Evolutionary conservation across 257 asterid genomes (phyloP), one percentile per base, ranked within the genome.

Genomic region (Petrea volubilis): DNA sequence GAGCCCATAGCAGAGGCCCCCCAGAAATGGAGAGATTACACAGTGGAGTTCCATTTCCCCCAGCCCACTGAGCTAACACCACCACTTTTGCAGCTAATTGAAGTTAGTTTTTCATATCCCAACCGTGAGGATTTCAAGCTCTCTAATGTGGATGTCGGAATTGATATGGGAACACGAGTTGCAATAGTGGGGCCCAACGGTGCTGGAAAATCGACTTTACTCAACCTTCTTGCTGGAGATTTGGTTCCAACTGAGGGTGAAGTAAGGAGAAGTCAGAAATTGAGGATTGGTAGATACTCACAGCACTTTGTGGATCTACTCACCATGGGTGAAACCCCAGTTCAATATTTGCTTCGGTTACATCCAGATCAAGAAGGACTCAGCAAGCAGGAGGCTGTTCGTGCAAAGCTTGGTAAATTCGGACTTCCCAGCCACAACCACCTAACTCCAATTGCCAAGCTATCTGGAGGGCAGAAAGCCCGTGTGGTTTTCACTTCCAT

Each of bases 341-440:
- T 86, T 61, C 84, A 86, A 20, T 86, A 86, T 72, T 82, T 86
- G 28, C 88, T 86, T 34, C 88, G 87, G 4, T 74, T 86, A 7
- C 91, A 83, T 71, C 91, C 89, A 1, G 84, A 79, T 18, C 91
- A 86, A 77, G 91, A 83, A 46, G 91, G 91, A 29, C 64, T 79
- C 14, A 81, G 88, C 71, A 86, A 83, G 67, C 87, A 81, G 62
- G 91, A 86, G 52, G 91, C 91, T 13, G 88, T 86, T 21, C 83
- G 91, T 44, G 87, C 87, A 23, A 83, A 81, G 78, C 91, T 86
- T 10, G 91, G 91, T 47, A 86, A 86, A 62, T 86, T 83, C 29
- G 89, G 89, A 28, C 91, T 86, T 28, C 91, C 91, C 24, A 81
- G 91, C 77, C 91, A 86, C 53, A 86, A 86, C 63, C 91, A 83